phyloP scores from a whole-genome alignment of 2,329 filamentous ascomycete species.

The Chaetomium sp. region DNA sequence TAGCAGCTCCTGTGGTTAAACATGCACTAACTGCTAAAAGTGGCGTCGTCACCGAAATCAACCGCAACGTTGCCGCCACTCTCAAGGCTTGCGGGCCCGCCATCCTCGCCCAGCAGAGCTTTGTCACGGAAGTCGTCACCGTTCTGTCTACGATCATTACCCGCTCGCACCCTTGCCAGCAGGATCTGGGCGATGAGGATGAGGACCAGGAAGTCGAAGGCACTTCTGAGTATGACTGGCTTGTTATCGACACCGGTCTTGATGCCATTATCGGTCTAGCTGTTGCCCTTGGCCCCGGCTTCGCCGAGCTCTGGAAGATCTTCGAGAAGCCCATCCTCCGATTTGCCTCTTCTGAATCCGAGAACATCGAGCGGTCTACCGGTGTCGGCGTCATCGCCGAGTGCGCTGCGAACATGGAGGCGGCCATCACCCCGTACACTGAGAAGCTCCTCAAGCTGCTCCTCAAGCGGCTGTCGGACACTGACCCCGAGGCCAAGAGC shows the following conservation, averaged over 20 bases:
- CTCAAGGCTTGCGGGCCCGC: constrained; percentile 87
- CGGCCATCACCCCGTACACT: constrained; percentile 76
- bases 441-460: constrained; percentile 69
- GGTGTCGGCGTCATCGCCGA: constrained; percentile 90
- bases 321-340: constrained; percentile 89
- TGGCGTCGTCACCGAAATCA: constrained; percentile 88
- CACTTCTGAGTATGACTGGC: constrained; percentile 94
- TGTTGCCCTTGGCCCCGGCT: constrained; percentile 71
- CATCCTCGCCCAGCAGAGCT: constrained; percentile 65
- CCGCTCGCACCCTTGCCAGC: constrained; percentile 86
- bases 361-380: constrained; percentile 80
- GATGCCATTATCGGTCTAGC: constrained; percentile 84
- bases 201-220: constrained; percentile 71
- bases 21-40: constrained; percentile 44
- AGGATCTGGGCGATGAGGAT: constrained; percentile 76
- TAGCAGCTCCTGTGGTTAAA: constrained; percentile 25
- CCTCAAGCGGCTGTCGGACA: constrained; percentile 79
- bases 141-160: constrained; percentile 74
- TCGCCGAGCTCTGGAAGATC: constrained; percentile 87
- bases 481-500: constrained; percentile 86
- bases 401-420: constrained; percentile 77
- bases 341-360: constrained; percentile 71
- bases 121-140: constrained; percentile 69
- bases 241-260: constrained; percentile 88
- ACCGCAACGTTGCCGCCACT: constrained; percentile 83